Base-by-base conservation (phyloP, 2,329 filamentous ascomycete genomes). In the Claviceps fusiformis region DNA sequence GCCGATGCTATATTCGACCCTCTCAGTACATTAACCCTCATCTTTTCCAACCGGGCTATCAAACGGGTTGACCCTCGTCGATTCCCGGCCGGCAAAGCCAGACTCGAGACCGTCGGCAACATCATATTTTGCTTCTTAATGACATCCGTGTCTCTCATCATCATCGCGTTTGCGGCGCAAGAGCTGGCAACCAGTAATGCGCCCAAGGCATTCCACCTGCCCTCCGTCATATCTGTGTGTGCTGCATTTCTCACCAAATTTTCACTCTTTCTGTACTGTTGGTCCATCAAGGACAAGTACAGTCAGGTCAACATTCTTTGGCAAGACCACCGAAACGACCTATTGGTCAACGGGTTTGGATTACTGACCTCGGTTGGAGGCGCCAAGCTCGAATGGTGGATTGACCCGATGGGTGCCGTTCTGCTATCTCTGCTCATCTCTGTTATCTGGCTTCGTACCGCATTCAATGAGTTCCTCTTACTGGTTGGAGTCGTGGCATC, bases 101-200 rank as follows among this genome's bases (percentile, higher is more conserved):
- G 93, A 35, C 87, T 98, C 59, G 92, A 97, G 71, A 97, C 91
- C 0, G 88, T 91, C 0, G 93, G 93, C 53, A 98, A 97, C 65
- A 96, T 97, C 60, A 83, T 86, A 57, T 98, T 98, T 71, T 95
- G 90, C 71, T 95, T 95, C 70, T 76, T 98, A 62, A 97, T 98
- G 93, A 90, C 85, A 24, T 76, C 89, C 10, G 92, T 97, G 8
- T 95, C 90, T 0, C 77, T 95, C 60, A 89, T 97, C 65, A 82
- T 98, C 55, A 93, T 98, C 63, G 89, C 92, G 27, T 89, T 96
- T 67, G 90, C 91, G 0, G 77, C 82, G 33, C 80, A 83, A 55
- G 85, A 95, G 56, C 75, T 97, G 2, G 76, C 73, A 1, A 70
- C 75, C 48, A 75, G 74, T 1, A 71, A 74, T 0, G 71, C 75